These are phyloP conservation scores for Phyllosticta citrichinensis DNA, from an alignment of 2,329 filamentous ascomycete species.

Conservation along the genomic window DNA sequence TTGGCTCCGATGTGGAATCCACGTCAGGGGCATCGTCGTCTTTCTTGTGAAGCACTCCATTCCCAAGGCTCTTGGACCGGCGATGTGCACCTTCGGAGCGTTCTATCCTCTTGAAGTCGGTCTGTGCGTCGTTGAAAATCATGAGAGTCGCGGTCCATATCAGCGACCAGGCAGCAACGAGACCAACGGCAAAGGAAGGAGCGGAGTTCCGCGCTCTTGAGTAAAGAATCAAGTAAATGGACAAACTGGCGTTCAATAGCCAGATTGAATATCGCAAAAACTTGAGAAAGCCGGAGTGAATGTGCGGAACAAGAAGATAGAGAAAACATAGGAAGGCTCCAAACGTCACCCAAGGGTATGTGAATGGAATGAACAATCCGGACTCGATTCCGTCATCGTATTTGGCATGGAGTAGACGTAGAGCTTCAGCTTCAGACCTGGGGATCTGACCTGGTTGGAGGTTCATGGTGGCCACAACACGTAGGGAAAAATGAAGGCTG, in stretches of 20 bases:
- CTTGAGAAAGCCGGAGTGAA: slow-evolving; percentile 27
- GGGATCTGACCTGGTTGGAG: background rate
- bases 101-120: slow-evolving; percentile 48
- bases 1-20: slow-evolving; percentile 3
- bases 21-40: slow-evolving; percentile 1
- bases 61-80: background rate
- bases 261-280: slow-evolving; percentile 38
- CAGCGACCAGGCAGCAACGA: slow-evolving; percentile 44
- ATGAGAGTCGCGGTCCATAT: slow-evolving; percentile 45
- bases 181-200: slow-evolving; percentile 45
- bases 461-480: background rate
- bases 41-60: slow-evolving; percentile 11
- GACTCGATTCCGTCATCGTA: slow-evolving; percentile 31
- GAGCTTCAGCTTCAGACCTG: slow-evolving; percentile 21
- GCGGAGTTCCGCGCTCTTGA: slow-evolving; percentile 41
- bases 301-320: slow-evolving; percentile 43
- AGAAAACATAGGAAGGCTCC: slow-evolving; percentile 34
- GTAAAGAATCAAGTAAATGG: slow-evolving; percentile 33
- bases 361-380: slow-evolving; percentile 31
- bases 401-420: slow-evolving; percentile 27
- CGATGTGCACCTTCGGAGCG: slow-evolving; percentile 20
- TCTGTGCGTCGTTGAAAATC: slow-evolving; percentile 45
- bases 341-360: slow-evolving; percentile 34
- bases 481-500: background rate
- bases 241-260: slow-evolving; percentile 32